Base-by-base conservation (phyloP, 306 rosid species). In the Ceratonia siliqua region DNA sequence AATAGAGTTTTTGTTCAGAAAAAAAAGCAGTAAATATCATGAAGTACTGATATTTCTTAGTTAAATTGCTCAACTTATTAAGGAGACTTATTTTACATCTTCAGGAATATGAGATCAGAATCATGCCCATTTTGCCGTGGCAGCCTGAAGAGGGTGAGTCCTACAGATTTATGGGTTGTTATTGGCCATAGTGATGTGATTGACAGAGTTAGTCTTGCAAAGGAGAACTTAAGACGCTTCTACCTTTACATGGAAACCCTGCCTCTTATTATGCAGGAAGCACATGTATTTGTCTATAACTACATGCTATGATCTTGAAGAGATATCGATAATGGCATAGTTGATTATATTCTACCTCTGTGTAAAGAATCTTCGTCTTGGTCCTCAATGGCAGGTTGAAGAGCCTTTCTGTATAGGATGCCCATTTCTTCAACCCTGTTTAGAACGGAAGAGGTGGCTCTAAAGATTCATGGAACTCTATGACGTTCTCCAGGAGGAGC, bases 111-210 rank as follows among this genome's bases (percentile, higher is more conserved):
- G 4, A 80, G 97, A 64, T 87, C 97, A 17, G 86, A 88, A 49
- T 91, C 97, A 43, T 91, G 97, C 73, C 95, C 97, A 14, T 91
- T 91, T 67, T 91, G 92, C 70, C 88, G 97, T 0, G 81, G 86
- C 49, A 84, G 83, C 82, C 78, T 91, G 18, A 86, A 78, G 69
- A 77, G 80, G 74, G 79, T 87, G 17, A 78, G 74, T 78, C 62
- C 87, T 6, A 67, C 50, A 76, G 97, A 91, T 72, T 77, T 91
- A 64, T 91, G 97, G 95, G 80, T 84, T 42, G 86, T 86, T 15
- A 83, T 92, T 25, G 79, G 85, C 76, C 66, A 56, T 67, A 53
- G 14, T 2, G 95, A 89, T 21, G 85, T 87, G 36, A 63, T 89
- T 75, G 94, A 91, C 65, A 78, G 72, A 5, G 70, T 48, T 39